phyloP scores from a whole-genome alignment of 2,329 filamentous ascomycete species.

The Aspergillus arachidicola region DNA sequence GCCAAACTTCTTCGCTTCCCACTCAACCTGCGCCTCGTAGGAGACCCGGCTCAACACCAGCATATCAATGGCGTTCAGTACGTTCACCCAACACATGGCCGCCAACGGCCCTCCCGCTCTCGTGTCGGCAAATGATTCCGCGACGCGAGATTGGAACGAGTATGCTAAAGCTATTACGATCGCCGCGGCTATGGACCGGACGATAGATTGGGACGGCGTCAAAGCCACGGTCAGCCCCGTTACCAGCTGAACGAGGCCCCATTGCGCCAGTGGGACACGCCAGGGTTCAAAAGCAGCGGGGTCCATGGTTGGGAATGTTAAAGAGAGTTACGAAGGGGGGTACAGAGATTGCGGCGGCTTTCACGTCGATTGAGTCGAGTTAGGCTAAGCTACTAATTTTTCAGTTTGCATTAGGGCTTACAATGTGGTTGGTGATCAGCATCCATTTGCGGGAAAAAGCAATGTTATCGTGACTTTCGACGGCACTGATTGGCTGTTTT shows the following conservation, averaged over 20 bases:
- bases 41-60: slow-evolving; percentile 21
- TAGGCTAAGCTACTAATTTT: neutral
- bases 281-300: slow-evolving; percentile 3
- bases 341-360: neutral
- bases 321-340: neutral
- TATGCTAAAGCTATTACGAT: slow-evolving; percentile 15
- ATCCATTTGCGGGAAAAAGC: neutral
- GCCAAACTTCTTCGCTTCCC: slow-evolving; percentile 7
- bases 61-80: slow-evolving; percentile 25
- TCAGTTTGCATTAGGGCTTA: neutral
- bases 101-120: slow-evolving; percentile 17
- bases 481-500: neutral
- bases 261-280: slow-evolving; percentile 14
- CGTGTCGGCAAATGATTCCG: slow-evolving; percentile 4
- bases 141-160: slow-evolving; percentile 11
- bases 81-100: slow-evolving; percentile 26
- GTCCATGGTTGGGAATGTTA: neutral
- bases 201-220: slow-evolving; percentile 9
- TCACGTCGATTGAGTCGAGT: neutral
- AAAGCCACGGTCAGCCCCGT: slow-evolving; percentile 17
- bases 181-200: slow-evolving; percentile 9
- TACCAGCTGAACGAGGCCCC: slow-evolving; percentile 17
- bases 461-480: neutral
- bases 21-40: slow-evolving; percentile 16
- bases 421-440: slow-evolving; percentile 1